A percentile compares a stretch with the other conserved stretches of the same genome.
These are phyloP conservation scores for Zea luxurians DNA, from an alignment of 176 grass and related monocot species.

Conservation along the genomic window DNA sequence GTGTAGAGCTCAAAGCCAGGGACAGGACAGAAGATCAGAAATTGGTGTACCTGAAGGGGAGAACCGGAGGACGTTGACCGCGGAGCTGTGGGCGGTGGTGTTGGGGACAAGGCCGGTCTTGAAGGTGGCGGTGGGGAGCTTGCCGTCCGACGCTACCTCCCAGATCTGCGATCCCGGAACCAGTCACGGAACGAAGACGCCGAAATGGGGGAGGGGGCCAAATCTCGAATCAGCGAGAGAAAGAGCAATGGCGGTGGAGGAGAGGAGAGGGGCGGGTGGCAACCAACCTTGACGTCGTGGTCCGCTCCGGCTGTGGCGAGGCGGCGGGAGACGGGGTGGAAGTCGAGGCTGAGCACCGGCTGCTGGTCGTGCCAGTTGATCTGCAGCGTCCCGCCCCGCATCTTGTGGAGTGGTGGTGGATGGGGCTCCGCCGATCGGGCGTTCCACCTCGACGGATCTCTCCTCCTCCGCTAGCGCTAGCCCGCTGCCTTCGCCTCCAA, in stretches of 20 bases:
- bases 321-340: constrained; percentile 67
- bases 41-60: constrained; percentile 65
- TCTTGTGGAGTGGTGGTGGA: background rate
- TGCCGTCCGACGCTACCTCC: constrained; percentile 51
- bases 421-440: background rate
- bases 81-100: constrained; percentile 72
- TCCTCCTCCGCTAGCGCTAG: background rate
- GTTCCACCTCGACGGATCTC: background rate
- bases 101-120: constrained; percentile 69
- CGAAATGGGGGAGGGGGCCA: background rate
- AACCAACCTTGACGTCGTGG: constrained; percentile 83
- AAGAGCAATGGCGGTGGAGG: too few species aligned
- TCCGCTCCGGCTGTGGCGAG: constrained; percentile 95
- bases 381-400: constrained; percentile 98
- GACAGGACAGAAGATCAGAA: background rate
- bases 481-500: background rate
- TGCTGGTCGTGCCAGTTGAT: constrained; percentile 97
- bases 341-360: constrained; percentile 98
- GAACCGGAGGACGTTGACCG: constrained; percentile 90
- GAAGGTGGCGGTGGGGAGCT: constrained; percentile 74
- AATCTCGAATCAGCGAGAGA: background rate
- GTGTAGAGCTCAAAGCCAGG: background rate
- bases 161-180: constrained; percentile 62
- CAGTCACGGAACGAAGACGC: background rate
- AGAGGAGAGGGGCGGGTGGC: background rate